A percentile compares a stretch with the other conserved stretches of the same genome.
These are phyloP conservation scores for Ophidiomyces ophidiicola DNA, from an alignment of 2,329 filamentous ascomycete species.

Conservation along the genomic window DNA sequence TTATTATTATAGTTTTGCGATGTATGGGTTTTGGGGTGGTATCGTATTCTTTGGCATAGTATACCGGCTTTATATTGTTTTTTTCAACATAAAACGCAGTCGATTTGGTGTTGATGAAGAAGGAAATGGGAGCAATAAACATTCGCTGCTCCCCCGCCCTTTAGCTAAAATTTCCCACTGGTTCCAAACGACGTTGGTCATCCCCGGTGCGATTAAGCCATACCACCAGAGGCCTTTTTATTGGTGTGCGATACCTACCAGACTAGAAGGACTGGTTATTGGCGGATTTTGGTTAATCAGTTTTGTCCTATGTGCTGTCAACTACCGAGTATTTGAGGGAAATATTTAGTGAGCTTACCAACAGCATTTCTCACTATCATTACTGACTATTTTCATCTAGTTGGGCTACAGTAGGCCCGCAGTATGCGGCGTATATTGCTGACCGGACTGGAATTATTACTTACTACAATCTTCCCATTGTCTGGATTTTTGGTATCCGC, in stretches of 20 bases:
- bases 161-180: background rate
- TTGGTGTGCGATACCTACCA: conserved; percentile 29
- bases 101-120: background rate
- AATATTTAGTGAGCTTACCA: conserved; percentile 37
- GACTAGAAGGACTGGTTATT: conserved; percentile 37
- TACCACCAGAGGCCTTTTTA: background rate
- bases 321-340: conserved; percentile 34
- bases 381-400: background rate
- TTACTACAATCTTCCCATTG: conserved; percentile 49
- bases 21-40: conserved; percentile 6
- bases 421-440: conserved; percentile 45
- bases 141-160: background rate
- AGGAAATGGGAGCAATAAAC: background rate
- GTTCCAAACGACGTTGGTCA: background rate
- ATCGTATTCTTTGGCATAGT: conserved; percentile 4
- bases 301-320: conserved; percentile 31
- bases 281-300: conserved; percentile 36
- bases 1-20: conserved; percentile 4
- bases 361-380: background rate
- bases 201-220: background rate
- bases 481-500: conserved; percentile 55
- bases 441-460: conserved; percentile 54
- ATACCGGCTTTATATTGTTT: background rate
- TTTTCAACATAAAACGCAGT: background rate
- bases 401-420: conserved; percentile 16